These are phyloP conservation scores for Suillus paluster DNA, from an alignment of 768 basidiomycete genomes.

Conservation along the genomic window DNA sequence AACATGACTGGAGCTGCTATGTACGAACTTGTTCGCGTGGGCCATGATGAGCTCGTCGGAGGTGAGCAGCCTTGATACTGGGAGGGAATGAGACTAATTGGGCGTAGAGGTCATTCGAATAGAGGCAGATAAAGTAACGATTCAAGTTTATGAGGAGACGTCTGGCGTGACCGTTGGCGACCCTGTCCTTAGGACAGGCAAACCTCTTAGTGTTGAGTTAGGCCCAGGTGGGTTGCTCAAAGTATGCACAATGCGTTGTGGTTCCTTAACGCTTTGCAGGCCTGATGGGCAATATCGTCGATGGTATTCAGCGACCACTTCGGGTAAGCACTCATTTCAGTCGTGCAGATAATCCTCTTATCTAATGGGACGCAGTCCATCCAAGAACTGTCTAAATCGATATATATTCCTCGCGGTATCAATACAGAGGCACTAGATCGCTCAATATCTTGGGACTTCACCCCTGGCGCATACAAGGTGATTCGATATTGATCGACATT, in stretches of 20 bases:
- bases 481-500: constrained; percentile 5
- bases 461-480: constrained; percentile 79
- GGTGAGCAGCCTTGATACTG: constrained; percentile 51
- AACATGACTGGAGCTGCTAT: constrained; percentile 96
- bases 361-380: constrained; percentile 59
- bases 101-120: constrained; percentile 95
- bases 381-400: constrained; percentile 96
- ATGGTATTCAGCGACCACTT: constrained; percentile 93
- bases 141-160: constrained; percentile 99
- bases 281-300: constrained; percentile 99
- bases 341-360: constrained; percentile 14
- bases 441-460: constrained; percentile 92
- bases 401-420: constrained; percentile 99
- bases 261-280: constrained; percentile 50
- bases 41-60: constrained; percentile 97
- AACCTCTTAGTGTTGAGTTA: constrained; percentile 96
- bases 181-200: constrained; percentile 96
- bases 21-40: constrained; percentile 98
- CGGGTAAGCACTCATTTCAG: constrained; percentile 55
- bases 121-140: constrained; percentile 96
- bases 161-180: constrained; percentile 99
- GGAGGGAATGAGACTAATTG: constrained; percentile 17
- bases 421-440: constrained; percentile 96
- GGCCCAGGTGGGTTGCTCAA: constrained; percentile 76
- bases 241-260: neutral